Evolutionary conservation across 768 basidiomycete species (phyloP).

Genomic region (Symmetrospora coprosmae): DNA sequence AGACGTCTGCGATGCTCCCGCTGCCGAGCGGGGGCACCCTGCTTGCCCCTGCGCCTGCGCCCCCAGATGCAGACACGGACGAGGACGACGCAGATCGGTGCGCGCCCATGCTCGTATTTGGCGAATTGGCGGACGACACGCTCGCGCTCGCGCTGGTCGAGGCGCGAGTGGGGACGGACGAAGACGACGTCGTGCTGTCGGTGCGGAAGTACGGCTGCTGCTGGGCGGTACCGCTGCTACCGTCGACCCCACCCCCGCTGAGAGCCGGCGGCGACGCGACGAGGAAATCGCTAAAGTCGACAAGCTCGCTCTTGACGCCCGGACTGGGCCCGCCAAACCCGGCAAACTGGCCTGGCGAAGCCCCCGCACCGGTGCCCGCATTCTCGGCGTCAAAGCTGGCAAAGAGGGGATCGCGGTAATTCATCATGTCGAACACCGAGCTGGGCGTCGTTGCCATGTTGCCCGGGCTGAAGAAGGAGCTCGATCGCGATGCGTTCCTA

Average conservation of each 20-base stretch:
- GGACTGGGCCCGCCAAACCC: neutral
- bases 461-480: too few species aligned
- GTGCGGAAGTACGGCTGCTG: neutral
- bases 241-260: too few species aligned
- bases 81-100: neutral
- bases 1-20: neutral
- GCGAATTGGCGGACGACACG: neutral
- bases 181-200: neutral
- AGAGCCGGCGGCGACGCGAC: slow-evolving; percentile 3
- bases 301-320: neutral
- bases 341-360: too few species aligned
- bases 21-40: too few species aligned
- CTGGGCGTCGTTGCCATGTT: slow-evolving; percentile 8
- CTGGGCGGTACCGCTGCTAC: neutral
- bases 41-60: neutral
- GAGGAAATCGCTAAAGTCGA: slow-evolving; percentile 14
- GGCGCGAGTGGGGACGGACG: neutral
- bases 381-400: neutral
- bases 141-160: neutral
- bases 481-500: too few species aligned
- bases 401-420: slow-evolving; percentile 12
- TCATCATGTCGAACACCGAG: slow-evolving; percentile 9
- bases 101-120: neutral
- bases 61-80: neutral
- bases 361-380: too few species aligned